Evolutionary conservation across 2,329 filamentous ascomycete species (phyloP).

Genomic region (Coniochaeta sp.): DNA sequence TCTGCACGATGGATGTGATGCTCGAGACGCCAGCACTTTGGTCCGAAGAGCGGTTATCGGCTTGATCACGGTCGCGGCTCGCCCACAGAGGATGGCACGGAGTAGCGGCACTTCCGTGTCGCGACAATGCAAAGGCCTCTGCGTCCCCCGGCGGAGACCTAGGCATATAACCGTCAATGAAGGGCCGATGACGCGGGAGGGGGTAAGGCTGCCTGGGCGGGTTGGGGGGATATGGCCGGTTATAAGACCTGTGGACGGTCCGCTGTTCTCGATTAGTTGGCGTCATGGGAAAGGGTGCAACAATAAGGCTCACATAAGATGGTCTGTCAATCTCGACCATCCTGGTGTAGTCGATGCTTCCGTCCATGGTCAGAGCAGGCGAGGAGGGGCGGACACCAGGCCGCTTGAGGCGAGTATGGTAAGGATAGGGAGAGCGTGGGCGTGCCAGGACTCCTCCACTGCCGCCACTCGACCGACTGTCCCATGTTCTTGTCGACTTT

Average conservation of each 20-base stretch:
- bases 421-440: conserved; percentile 52
- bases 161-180: background rate
- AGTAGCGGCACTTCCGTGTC: background rate
- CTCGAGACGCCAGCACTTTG: conserved; percentile 36
- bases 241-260: conserved; percentile 35
- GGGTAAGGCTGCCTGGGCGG: conserved; percentile 24
- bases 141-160: background rate
- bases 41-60: conserved; percentile 28
- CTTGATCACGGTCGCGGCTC: conserved; percentile 22
- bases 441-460: conserved; percentile 30
- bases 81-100: conserved; percentile 21
- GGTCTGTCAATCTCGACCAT: conserved; percentile 43
- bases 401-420: conserved; percentile 49
- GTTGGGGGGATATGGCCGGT: conserved; percentile 26
- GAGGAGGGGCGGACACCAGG: conserved; percentile 43
- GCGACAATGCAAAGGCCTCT: background rate
- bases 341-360: conserved; percentile 39
- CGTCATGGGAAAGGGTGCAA: background rate
- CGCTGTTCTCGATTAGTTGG: conserved; percentile 26
- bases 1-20: conserved; percentile 42
- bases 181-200: background rate
- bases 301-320: conserved; percentile 35
- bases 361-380: conserved; percentile 40
- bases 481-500: conserved; percentile 39
- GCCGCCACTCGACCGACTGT: conserved; percentile 35